A percentile compares a stretch with the other conserved stretches of the same genome.
Conservation (phyloP, 2,329 filamentous ascomycete genomes). For the Fusarium nanum region DNA sequence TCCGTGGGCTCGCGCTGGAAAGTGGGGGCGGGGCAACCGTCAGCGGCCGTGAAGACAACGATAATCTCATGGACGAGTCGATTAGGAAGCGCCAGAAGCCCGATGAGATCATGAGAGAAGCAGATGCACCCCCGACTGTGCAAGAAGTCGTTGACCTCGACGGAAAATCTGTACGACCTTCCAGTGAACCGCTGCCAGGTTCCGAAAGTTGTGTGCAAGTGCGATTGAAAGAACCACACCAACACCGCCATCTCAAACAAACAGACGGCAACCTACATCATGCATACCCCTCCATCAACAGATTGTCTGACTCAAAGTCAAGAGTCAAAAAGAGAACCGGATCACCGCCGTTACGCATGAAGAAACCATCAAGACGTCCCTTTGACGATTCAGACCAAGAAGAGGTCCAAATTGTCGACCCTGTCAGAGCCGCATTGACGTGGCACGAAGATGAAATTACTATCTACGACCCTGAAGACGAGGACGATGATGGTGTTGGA, state of each 20-base stretch:
- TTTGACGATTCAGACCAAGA: constrained; percentile 48
- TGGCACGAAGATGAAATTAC: constrained; percentile 78
- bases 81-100: constrained; percentile 55
- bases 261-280: constrained; percentile 44
- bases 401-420: constrained; percentile 59
- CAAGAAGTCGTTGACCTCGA: constrained; percentile 21
- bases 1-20: constrained; percentile 62
- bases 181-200: constrained; percentile 4
- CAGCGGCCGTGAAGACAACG: constrained; percentile 42
- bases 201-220: background rate
- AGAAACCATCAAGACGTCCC: constrained; percentile 35
- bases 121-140: constrained; percentile 30
- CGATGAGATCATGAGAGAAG: constrained; percentile 50
- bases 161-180: constrained; percentile 13
- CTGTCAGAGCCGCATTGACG: constrained; percentile 69
- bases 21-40: constrained; percentile 59
- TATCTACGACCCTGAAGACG: constrained; percentile 71
- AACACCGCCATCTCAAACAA: constrained; percentile 24
- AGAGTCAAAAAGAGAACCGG: constrained; percentile 51
- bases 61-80: constrained; percentile 47
- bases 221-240: constrained; percentile 14
- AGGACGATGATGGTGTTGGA: constrained; percentile 74
- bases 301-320: constrained; percentile 54
- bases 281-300: constrained; percentile 55
- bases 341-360: constrained; percentile 54